These are phyloP conservation scores for Lagenidium sp. DNA, from an alignment of 352 stramenopile species.

Conservation along the genomic window DNA sequence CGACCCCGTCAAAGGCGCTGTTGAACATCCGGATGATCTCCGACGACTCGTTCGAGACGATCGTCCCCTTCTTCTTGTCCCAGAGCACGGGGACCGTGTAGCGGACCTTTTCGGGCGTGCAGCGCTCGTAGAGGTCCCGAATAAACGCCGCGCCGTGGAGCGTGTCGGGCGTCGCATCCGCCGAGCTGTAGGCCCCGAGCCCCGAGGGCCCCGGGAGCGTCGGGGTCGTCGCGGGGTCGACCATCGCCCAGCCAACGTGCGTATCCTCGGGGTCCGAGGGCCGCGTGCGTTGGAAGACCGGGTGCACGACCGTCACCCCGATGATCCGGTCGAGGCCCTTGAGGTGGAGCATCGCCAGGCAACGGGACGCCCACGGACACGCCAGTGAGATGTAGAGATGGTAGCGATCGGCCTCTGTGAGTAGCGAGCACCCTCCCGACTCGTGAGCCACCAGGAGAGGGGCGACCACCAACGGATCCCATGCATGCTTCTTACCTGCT, in stretches of 20 bases:
- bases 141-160: constrained; percentile 57
- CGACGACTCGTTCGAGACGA: constrained; percentile 93
- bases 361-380: constrained; percentile 87
- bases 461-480: too few relatives aligned
- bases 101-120: constrained; percentile 60
- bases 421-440: too few relatives aligned
- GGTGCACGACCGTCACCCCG: constrained; percentile 87
- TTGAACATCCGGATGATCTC: constrained; percentile 93
- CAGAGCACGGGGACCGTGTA: constrained; percentile 89
- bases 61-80: constrained; percentile 85
- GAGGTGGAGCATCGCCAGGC: constrained; percentile 80
- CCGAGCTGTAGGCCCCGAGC: constrained; percentile 57
- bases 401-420: constrained; percentile 53
- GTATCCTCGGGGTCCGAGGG: constrained; percentile 58
- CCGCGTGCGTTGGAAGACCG: constrained; percentile 70
- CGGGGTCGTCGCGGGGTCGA: constrained; percentile 53
- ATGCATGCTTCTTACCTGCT: constrained; percentile 6
- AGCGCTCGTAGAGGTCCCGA: constrained; percentile 78
- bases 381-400: constrained; percentile 95
- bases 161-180: constrained; percentile 45
- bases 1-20: constrained; percentile 61
- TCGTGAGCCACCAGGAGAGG: too few relatives aligned
- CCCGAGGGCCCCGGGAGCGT: constrained; percentile 56
- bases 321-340: constrained; percentile 96
- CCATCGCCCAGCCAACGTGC: constrained; percentile 78